phyloP scores from a whole-genome alignment of 2,329 filamentous ascomycete genomes.

The Helotiales sp. region DNA sequence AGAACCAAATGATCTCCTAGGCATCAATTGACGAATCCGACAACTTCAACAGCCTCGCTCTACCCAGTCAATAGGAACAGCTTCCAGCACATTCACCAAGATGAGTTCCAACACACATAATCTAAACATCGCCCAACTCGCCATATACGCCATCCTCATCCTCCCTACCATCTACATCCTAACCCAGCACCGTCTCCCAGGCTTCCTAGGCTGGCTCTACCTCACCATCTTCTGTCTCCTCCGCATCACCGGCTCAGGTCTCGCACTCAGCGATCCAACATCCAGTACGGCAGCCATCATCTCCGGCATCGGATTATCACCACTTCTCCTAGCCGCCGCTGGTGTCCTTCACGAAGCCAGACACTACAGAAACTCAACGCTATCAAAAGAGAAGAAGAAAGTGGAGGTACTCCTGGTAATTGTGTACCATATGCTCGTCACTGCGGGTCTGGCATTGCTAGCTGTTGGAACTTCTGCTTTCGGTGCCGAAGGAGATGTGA shows the following conservation, averaged over 20 bases:
- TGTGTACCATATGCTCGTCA: slow-evolving; percentile 12
- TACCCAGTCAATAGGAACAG: neutral
- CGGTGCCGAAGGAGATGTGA: neutral
- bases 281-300: slow-evolving; percentile 8
- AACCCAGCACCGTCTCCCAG: slow-evolving; percentile 36
- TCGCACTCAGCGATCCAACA: slow-evolving; percentile 29
- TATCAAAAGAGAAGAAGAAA: neutral
- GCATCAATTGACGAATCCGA: too few species aligned
- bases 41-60: too few species aligned
- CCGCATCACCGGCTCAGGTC: slow-evolving; percentile 37
- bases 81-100: neutral
- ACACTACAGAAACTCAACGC: slow-evolving; percentile 20
- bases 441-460: slow-evolving; percentile 9
- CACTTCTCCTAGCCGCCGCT: slow-evolving; percentile 19
- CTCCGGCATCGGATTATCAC: slow-evolving; percentile 24
- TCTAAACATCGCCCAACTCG: slow-evolving; percentile 17
- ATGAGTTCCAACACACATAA: neutral
- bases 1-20: too few species aligned
- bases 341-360: slow-evolving; percentile 28
- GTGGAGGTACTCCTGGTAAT: slow-evolving; percentile 10
- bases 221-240: slow-evolving; percentile 40
- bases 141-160: slow-evolving; percentile 38
- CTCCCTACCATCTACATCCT: slow-evolving; percentile 36
- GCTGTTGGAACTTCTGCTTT: slow-evolving; percentile 9
- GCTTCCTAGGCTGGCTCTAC: slow-evolving; percentile 42